Evolutionary conservation across 2,329 filamentous ascomycete species (phyloP), one percentile per base, ranked within the genome.

Genomic region (Aureobasidium vineae): DNA sequence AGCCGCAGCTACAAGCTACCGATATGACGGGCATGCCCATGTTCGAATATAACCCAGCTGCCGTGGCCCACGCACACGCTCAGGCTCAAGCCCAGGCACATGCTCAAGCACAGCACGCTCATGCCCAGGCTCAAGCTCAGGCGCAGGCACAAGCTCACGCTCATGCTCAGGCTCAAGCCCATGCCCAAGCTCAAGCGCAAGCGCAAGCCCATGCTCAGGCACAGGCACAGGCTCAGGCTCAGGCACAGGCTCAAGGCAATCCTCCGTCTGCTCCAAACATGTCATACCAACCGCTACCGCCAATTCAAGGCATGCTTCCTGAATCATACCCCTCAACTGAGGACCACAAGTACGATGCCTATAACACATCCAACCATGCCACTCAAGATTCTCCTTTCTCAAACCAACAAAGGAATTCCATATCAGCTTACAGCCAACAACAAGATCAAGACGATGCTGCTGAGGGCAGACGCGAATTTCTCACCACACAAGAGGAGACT

Each of bases 401-500:
- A 6, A 70, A 66, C 74, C 79, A 33, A 77, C 79, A 53, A 75
- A 78, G 69, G 70, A 68, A 69, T 23, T 69, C 72, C 16, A 59
- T 70, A 26, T 60, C 75, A 56, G 72, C 78, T 5, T 80, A 76
- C 68, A 73, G 68, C 65, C 73, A 71, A 52, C 50, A 71, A 41
- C 76, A 78, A 56, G 75, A 75, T 49, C 75, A 75, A 57, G 68
- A 70, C 65, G 79, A 78, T 23, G 79, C 79, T 19, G 74, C 79
- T 26, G 79, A 78, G 66, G 80, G 80, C 61, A 77, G 78, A 36
- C 80, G 86, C 43, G 85, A 90, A 61, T 91, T 86, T 71, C 82
- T 97, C 53, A 88, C 86, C 70, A 86, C 86, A 3, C 85, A 88
- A 11, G 90, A 96, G 67, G 92, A 97, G 75, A 85, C 95, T 0